Evolutionary conservation across 768 basidiomycete genomes (phyloP), one percentile per base, ranked within the genome.

Genomic region (Zangia roseola): DNA sequence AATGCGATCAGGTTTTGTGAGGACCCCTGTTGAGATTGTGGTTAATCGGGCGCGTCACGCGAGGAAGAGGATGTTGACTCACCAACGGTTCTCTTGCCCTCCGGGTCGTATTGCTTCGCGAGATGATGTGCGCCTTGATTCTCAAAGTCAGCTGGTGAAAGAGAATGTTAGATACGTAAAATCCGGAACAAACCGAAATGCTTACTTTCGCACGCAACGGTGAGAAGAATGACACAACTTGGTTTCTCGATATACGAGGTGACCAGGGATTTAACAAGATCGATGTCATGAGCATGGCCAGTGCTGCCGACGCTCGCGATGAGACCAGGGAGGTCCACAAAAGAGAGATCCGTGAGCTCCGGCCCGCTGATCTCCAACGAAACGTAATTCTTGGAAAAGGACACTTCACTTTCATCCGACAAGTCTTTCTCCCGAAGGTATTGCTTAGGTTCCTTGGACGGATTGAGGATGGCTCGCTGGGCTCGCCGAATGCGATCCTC

Each of bases 111-210:
- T 13, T 68, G 42, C 56, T 82, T 83, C 0, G 85, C 80, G 0
- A 91, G 68, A n/a, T 76, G 70, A 49, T 84, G 81, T 0, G 88
- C 88, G 0, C 83, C 84, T 61, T 91, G 88, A 36, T 88, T 91
- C 55, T 90, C 85, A 17, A 86, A 87, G 53, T 91, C 87, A 43
- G 86, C 89, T 91, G 76, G 16, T 41, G 63, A 63, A 53, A 78
- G 38, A 30, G 20, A 4, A 21, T 16, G 12, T 52, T 8, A 53
- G 82, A 81, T 0, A 71, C 5, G 3, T 10, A 19, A 17, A 28
- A 63, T 0, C 65, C 10, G 23, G 41, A 41, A 13, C 23, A 41
- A 33, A 35, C 1, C 5, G 12, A 9, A 16, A 34, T 0, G 49
- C 60, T 1, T 42, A 65, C 65, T 67, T 26, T 67, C 67, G 28